Conservation (phyloP, 1,284 basidiomycete species). For the Irpex rosettiformis region DNA sequence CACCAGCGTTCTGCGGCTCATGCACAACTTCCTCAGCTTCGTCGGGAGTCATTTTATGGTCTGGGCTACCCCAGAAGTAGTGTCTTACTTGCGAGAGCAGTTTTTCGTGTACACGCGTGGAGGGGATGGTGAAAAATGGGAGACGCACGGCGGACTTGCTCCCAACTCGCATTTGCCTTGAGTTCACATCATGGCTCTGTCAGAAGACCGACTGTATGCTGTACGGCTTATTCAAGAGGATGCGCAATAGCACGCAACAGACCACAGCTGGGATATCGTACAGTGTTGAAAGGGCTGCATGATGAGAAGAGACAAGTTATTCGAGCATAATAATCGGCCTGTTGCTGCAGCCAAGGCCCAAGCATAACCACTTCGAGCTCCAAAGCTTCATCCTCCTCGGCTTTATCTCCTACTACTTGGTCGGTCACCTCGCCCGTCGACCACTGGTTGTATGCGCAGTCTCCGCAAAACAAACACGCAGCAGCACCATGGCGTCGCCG, state of each 20-base stretch:
- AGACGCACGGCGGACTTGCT: constrained; percentile 1
- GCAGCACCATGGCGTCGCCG: neutral
- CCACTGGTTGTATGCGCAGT: too few relatives aligned
- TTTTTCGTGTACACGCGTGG: neutral
- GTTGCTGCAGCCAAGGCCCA: too few relatives aligned
- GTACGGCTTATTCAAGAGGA: neutral
- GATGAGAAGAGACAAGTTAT: neutral
- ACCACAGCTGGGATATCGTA: neutral
- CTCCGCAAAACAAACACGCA: neutral
- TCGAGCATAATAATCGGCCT: neutral
- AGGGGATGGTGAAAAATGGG: neutral
- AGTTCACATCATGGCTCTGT: neutral
- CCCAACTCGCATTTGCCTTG: neutral
- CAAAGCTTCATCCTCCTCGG: neutral
- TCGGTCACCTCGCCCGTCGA: too few relatives aligned
- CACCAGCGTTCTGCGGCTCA: constrained; percentile 3
- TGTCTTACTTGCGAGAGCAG: neutral
- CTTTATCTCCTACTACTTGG: neutral
- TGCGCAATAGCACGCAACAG: neutral
- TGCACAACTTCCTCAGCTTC: constrained; percentile 7
- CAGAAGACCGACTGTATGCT: neutral
- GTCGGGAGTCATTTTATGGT: constrained; percentile 17
- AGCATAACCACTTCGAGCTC: too few relatives aligned
- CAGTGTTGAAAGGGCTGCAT: neutral
- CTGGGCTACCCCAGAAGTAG: neutral